phyloP scores from a whole-genome alignment of 306 rosid genomes.

The Medicago lupulina region DNA sequence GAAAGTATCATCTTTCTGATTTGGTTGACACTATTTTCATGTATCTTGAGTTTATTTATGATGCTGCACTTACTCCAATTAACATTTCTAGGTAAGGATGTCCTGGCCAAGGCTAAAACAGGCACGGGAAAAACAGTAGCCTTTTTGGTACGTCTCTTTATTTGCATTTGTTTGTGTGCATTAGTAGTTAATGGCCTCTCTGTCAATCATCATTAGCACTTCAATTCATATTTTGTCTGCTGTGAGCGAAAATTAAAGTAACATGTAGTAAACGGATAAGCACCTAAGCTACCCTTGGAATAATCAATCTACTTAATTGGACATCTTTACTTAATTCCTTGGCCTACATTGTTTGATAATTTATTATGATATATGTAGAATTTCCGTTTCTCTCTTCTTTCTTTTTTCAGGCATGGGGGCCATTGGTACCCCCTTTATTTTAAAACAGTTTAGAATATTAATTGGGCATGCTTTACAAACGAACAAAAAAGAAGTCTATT shows the following conservation, averaged over 20 bases:
- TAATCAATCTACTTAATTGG: conserved; percentile 13
- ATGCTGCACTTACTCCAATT: conserved; percentile 39
- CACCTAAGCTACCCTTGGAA: not conserved
- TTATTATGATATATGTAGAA: conserved; percentile 4
- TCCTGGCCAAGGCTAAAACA: conserved; percentile 95
- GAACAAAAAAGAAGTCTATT: not conserved
- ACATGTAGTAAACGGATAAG: not conserved
- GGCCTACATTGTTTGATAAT: conserved; percentile 10
- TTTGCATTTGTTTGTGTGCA: conserved; percentile 3
- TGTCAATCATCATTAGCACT: not conserved
- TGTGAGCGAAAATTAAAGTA: not conserved
- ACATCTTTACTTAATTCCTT: conserved; percentile 5
- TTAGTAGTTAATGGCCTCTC: conserved; percentile 40
- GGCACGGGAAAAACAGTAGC: conserved; percentile 99
- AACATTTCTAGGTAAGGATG: conserved; percentile 84
- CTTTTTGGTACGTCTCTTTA: conserved; percentile 72
- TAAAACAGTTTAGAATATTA: not conserved
- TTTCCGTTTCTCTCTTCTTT: conserved; percentile 5
- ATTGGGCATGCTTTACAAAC: not conserved
- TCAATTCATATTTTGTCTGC: conserved; percentile 15
- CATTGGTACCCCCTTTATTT: not conserved
- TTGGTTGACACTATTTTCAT: conserved; percentile 22
- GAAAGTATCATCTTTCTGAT: conserved; percentile 14
- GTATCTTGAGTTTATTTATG: conserved; percentile 32
- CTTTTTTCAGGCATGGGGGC: not conserved